phyloP scores from a whole-genome alignment of 2,329 filamentous ascomycete species.

The Whalleya microplaca region DNA sequence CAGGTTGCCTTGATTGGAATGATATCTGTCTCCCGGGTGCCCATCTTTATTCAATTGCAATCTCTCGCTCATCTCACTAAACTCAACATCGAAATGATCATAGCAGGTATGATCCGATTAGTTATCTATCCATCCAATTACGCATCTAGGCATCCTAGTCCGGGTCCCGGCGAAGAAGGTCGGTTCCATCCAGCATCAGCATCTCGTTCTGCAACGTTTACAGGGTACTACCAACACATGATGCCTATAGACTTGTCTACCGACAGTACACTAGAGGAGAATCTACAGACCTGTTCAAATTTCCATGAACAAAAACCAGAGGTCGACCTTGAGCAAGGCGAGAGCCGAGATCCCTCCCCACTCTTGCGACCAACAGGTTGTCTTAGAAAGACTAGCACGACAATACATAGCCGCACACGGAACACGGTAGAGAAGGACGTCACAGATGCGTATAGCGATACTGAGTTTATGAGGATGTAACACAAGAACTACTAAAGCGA shows the following conservation, averaged over 20 bases:
- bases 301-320: too few species aligned
- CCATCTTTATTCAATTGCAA: conserved; percentile 26
- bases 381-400: neutral
- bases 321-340: too few species aligned
- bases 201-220: neutral
- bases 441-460: too few species aligned
- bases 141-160: neutral
- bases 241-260: too few species aligned
- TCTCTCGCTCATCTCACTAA: conserved; percentile 26
- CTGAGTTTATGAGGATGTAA: too few species aligned
- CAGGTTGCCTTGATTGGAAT: conserved; percentile 29
- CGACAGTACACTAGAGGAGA: too few species aligned
- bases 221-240: too few species aligned
- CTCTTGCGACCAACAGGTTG: neutral
- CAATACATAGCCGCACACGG: too few species aligned
- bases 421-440: too few species aligned
- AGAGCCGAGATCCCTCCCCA: neutral
- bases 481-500: too few species aligned
- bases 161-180: neutral
- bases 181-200: neutral
- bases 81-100: conserved; percentile 29
- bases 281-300: too few species aligned
- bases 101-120: conserved; percentile 17
- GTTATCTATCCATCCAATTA: conserved; percentile 1
- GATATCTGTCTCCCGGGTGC: conserved; percentile 18